A percentile compares a stretch with the other conserved stretches of the same genome.
Conservation (phyloP, 73 alveolate genomes). For the Symbiodinium pilosum region DNA sequence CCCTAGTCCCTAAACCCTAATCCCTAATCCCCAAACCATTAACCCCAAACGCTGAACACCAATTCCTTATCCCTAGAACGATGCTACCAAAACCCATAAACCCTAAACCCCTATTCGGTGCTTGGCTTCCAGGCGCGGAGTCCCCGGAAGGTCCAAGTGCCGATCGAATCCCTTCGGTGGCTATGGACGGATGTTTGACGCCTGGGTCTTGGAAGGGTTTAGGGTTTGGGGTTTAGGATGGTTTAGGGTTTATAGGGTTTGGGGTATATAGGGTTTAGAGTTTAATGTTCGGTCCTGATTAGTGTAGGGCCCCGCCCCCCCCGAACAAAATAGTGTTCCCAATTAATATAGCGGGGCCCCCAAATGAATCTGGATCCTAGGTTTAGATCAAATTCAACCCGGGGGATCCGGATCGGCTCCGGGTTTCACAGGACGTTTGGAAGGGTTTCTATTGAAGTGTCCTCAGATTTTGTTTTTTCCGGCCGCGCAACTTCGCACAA, state of each 20-base stretch:
- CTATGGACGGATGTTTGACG: slow-evolving; percentile 71
- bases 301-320: too few relatives aligned
- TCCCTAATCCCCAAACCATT: background rate
- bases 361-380: too few relatives aligned
- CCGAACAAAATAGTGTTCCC: too few relatives aligned
- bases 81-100: background rate
- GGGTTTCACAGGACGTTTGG: too few relatives aligned
- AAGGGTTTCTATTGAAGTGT: too few relatives aligned
- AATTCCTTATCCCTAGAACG: background rate
- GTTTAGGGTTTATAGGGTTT: background rate
- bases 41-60: background rate
- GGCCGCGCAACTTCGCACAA: too few relatives aligned
- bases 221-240: background rate
- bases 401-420: too few relatives aligned
- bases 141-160: slow-evolving; percentile 67
- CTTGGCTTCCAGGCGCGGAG: slow-evolving; percentile 75
- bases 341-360: too few relatives aligned
- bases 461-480: too few relatives aligned
- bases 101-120: background rate
- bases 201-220: background rate
- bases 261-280: background rate
- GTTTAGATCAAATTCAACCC: too few relatives aligned
- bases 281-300: background rate
- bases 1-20: background rate
- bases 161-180: slow-evolving; percentile 51